Percentiles rank a stretch among this genome's conserved stretches.
Evolutionary conservation across 257 asterid species (phyloP).

Genomic region (Knoxia roxburghii): DNA sequence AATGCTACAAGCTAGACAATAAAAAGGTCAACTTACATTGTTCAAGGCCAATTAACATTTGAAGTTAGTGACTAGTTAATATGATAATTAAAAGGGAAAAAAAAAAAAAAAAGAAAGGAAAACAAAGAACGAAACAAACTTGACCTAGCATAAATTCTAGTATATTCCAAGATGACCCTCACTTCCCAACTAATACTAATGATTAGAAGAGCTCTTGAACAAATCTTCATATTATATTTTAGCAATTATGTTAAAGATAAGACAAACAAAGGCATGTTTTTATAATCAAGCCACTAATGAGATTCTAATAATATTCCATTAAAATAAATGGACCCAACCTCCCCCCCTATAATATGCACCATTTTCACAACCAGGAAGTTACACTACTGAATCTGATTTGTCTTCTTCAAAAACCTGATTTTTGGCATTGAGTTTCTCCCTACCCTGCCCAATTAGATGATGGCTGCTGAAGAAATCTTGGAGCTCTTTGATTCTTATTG

Average conservation of each 20-base stretch:
- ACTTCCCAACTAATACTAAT: conserved; percentile 15
- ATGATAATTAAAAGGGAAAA: too few relatives aligned
- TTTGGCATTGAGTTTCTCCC: too few relatives aligned
- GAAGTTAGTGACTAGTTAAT: too few relatives aligned
- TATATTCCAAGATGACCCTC: conserved; percentile 2
- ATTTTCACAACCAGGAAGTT: conserved; percentile 1
- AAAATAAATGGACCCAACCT: too few relatives aligned
- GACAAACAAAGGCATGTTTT: conserved; percentile 8
- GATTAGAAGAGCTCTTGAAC: conserved; percentile 3
- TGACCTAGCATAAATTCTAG: conserved; percentile 7
- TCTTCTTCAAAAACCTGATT: too few relatives aligned
- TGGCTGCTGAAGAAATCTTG: conserved; percentile 58
- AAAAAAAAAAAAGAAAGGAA: too few relatives aligned
- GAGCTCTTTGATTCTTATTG: conserved; percentile 60
- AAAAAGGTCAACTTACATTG: neutral
- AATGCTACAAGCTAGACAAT: neutral
- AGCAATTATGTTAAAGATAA: neutral
- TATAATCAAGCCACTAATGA: conserved; percentile 14
- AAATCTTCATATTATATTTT: neutral
- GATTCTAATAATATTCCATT: conserved; percentile 19
- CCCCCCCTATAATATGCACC: neutral
- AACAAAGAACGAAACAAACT: too few relatives aligned
- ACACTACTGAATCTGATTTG: neutral
- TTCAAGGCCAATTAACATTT: neutral
- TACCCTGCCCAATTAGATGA: too few relatives aligned